These are phyloP conservation scores for Calonectria hongkongensis DNA, from an alignment of 2,329 filamentous ascomycete genomes.

Conservation along the genomic window DNA sequence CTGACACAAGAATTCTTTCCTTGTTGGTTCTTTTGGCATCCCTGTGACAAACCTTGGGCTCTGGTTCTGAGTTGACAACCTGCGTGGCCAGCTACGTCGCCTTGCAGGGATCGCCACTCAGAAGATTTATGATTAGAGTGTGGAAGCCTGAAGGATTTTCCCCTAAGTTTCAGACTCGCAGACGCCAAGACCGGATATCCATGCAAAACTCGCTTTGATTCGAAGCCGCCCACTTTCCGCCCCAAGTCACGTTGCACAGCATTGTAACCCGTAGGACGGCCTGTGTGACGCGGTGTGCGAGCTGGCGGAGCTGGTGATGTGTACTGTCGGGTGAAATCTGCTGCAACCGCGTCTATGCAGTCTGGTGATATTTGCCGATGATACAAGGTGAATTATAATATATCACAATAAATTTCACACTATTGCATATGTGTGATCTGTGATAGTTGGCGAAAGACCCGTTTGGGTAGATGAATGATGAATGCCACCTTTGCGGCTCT, in stretches of 20 bases:
- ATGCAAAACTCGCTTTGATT: slow-evolving; percentile 22
- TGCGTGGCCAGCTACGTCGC: slow-evolving; percentile 8
- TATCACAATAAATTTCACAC: neutral
- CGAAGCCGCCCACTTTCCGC: neutral
- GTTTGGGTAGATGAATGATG: no score
- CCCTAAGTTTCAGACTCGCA: slow-evolving; percentile 27
- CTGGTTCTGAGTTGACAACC: neutral
- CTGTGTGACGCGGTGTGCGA: neutral
- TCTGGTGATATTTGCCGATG: neutral
- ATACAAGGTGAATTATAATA: neutral
- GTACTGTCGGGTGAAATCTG: no score
- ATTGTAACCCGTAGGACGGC: neutral
- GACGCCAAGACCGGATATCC: slow-evolving; percentile 19
- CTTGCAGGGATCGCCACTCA: slow-evolving; percentile 25
- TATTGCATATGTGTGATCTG: neutral
- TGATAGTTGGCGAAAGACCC: neutral
- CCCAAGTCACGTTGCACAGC: slow-evolving; percentile 16
- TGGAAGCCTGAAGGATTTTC: slow-evolving; percentile 19
- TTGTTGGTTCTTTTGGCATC: neutral
- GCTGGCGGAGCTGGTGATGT: neutral
- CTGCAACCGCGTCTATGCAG: neutral
- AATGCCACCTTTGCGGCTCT: no score
- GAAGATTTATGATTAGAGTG: slow-evolving; percentile 29
- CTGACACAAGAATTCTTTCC: neutral
- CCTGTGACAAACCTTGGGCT: neutral